phyloP scores from a whole-genome alignment of 305 asterid species.

The Fraxinus sp. region DNA sequence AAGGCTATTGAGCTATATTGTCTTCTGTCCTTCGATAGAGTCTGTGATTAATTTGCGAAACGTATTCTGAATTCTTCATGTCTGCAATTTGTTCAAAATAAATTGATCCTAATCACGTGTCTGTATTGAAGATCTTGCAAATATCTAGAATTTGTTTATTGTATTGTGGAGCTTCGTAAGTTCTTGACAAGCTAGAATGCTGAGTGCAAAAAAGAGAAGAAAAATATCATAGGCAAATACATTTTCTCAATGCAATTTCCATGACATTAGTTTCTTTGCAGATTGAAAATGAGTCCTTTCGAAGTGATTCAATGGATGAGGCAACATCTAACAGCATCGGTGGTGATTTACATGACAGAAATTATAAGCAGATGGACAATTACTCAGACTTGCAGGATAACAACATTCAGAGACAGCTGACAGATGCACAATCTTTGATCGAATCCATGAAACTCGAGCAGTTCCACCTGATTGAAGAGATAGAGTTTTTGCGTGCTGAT shows the following conservation, averaged over 20 bases:
- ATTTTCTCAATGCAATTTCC: slow-evolving; percentile 20
- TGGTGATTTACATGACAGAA: slow-evolving; percentile 26
- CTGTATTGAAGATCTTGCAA: neutral
- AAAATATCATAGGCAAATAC: neutral
- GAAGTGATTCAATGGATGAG: slow-evolving; percentile 38
- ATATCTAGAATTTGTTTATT: neutral
- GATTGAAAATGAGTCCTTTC: slow-evolving; percentile 33
- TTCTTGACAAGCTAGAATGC: slow-evolving; percentile 1
- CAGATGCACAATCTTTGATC: slow-evolving; percentile 45
- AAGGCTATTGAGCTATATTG: slow-evolving; percentile 1
- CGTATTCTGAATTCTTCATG: neutral
- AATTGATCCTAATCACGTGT: neutral
- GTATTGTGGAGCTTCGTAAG: slow-evolving; percentile 9
- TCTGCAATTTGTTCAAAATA: neutral
- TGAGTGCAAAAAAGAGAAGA: neutral
- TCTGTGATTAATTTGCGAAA: neutral
- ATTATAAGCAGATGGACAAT: slow-evolving; percentile 26
- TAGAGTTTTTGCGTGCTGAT: slow-evolving; percentile 40
- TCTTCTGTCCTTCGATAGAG: neutral
- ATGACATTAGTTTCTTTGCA: slow-evolving; percentile 24
- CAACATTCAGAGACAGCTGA: slow-evolving; percentile 46
- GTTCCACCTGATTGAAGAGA: slow-evolving; percentile 46
- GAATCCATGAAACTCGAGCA: slow-evolving; percentile 53
- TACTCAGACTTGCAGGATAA: slow-evolving; percentile 30
- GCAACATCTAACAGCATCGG: slow-evolving; percentile 31